Evolutionary conservation across 179 eudicot genomes (phyloP), one percentile per base, ranked within the genome.

Genomic region (Carnegiea gigantea): DNA sequence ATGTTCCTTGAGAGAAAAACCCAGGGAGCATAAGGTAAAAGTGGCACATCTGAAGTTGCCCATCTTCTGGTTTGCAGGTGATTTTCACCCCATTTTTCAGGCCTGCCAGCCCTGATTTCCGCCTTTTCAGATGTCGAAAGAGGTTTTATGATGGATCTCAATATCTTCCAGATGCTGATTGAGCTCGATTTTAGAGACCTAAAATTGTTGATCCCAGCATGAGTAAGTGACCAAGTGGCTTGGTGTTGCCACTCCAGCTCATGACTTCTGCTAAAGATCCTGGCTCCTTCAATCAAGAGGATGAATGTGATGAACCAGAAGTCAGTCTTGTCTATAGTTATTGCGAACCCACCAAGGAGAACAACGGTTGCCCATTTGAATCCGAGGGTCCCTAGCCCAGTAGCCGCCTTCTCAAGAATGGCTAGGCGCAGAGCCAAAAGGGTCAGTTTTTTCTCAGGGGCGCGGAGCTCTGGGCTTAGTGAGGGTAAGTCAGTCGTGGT

Each of bases 351-450:
- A 21, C 99, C 99, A 0, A 96, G 96, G 15, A 96, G 88, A 68
- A 96, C 99, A 1, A 96, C 99, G 0, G 99, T 96, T 2, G 99
- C 99, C 99, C 99, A 96, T 5, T 94, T 90, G 82, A 96, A 96
- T 1, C 97, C 95, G 0, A 96, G 92, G 1, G 98, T 94, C 24
- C 99, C 97, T 28, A 96, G 76, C 6, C 97, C 92, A 3, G 93
- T 92, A 1, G 98, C 99, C n/a, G 89, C 73, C 77, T 94, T 96
- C 83, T 96, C 99, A 23, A 96, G 85, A 65, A 94, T 85, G 4
- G 99, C 96, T 0, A 96, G 89, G 13, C 98, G 91, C 36, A 96
- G 94, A 18, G 98, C 98, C 64, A 94, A 92, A 49, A 94, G 94
- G 18, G 99, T 96, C 8, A 96, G 87, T 76, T 85, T 88, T 83